phyloP scores from a whole-genome alignment of 495 filamentous ascomycete species.

The Hypoxylon cercidicola region DNA sequence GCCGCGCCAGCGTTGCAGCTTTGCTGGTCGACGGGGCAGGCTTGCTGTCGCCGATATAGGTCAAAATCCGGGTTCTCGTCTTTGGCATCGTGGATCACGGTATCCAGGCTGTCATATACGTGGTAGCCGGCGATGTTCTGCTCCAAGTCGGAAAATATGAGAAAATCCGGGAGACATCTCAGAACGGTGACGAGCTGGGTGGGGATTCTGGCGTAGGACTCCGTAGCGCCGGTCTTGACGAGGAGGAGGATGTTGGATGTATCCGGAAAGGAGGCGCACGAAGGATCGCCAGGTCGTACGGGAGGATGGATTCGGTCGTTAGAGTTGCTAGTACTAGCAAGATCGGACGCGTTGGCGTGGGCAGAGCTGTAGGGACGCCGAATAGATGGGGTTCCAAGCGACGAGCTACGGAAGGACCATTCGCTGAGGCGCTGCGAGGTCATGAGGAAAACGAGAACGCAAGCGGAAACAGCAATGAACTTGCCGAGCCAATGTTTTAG shows the following conservation, averaged over 20 bases:
- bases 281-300: constrained; percentile 19
- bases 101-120: constrained; percentile 63
- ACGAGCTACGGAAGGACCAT: constrained; percentile 40
- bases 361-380: constrained; percentile 28
- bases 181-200: constrained; percentile 65
- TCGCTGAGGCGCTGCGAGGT: constrained; percentile 39
- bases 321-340: background rate
- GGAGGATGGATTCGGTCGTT: background rate
- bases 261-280: constrained; percentile 51
- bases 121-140: constrained; percentile 59
- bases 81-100: constrained; percentile 51
- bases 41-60: constrained; percentile 61
- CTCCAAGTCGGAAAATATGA: constrained; percentile 69
- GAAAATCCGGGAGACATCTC: constrained; percentile 62
- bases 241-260: constrained; percentile 56
- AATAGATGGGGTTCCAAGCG: constrained; percentile 10
- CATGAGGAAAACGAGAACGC: constrained; percentile 44
- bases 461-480: constrained; percentile 32
- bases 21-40: constrained; percentile 53
- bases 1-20: constrained; percentile 50
- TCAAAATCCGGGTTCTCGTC: constrained; percentile 61
- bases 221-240: constrained; percentile 68
- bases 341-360: constrained; percentile 33
- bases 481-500: constrained; percentile 27
- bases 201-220: constrained; percentile 62